Conservation (phyloP, 2,329 filamentous ascomycete genomes). For the Xylariaceae sp. region DNA sequence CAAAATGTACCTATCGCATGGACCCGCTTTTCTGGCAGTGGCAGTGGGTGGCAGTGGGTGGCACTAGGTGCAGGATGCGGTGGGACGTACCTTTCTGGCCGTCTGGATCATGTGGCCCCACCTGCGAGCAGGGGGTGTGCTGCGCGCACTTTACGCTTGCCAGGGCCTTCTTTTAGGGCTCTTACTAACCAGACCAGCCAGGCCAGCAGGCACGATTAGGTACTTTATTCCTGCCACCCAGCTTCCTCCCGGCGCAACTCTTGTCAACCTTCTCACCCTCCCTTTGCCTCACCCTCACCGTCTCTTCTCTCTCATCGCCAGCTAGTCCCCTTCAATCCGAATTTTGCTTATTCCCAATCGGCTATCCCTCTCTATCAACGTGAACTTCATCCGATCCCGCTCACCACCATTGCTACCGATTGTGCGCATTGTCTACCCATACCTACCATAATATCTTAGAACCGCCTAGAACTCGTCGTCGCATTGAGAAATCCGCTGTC, state of each 20-base stretch:
- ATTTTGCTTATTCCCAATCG: background rate
- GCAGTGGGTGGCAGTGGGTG: background rate
- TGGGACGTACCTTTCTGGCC: slow-evolving; percentile 11
- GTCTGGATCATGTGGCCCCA: slow-evolving; percentile 26
- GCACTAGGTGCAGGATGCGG: background rate
- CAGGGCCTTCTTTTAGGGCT: slow-evolving; percentile 22
- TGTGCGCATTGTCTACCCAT: slow-evolving; percentile 2
- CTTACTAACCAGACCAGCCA: too few relatives aligned
- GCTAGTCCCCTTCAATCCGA: slow-evolving; percentile 2
- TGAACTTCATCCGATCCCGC: background rate
- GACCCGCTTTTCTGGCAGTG: slow-evolving; percentile 22
- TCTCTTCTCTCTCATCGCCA: slow-evolving; percentile 12
- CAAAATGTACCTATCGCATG: slow-evolving; percentile 11
- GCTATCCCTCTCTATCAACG: background rate
- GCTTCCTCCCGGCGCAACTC: slow-evolving; percentile 19
- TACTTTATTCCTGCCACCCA: slow-evolving; percentile 29
- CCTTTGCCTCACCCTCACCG: slow-evolving; percentile 7
- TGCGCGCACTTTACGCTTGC: slow-evolving; percentile 1
- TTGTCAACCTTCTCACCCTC: slow-evolving; percentile 24
- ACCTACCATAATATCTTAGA: background rate
- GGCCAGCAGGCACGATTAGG: slow-evolving; percentile 6
- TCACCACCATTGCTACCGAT: background rate
- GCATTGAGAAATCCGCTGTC: slow-evolving; percentile 8
- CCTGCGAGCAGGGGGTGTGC: slow-evolving; percentile 14
- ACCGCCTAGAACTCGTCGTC: slow-evolving; percentile 6